Evolutionary conservation across 139 green algal genomes (phyloP).

Genomic region (Dunaliella primolecta): DNA sequence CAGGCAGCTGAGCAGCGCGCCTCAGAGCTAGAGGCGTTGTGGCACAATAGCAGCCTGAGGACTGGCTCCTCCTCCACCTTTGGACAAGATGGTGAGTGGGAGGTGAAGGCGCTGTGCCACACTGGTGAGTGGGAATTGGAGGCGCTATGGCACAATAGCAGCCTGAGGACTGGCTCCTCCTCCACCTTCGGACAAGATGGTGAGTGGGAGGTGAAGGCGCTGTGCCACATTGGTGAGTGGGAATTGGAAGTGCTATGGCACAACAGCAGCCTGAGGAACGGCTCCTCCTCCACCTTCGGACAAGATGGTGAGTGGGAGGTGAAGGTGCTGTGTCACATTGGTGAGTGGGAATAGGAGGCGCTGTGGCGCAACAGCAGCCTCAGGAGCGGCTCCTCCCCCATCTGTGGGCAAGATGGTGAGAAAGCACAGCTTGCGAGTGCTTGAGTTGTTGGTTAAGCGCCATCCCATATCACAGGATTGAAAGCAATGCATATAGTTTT

Average conservation of each 20-base stretch:
- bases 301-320: background rate
- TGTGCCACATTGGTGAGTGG: background rate
- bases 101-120: background rate
- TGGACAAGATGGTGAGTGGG: background rate
- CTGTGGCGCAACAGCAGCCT: background rate
- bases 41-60: background rate
- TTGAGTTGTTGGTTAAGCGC: too few species aligned
- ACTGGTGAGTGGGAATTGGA: slow-evolving; percentile 12
- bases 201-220: background rate
- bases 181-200: background rate
- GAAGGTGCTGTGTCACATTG: background rate
- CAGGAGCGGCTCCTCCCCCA: background rate
- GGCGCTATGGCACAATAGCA: slow-evolving; percentile 11
- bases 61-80: background rate
- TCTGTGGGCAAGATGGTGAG: background rate
- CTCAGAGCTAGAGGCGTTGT: slow-evolving; percentile 16
- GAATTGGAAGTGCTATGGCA: slow-evolving; percentile 21
- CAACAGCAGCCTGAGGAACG: background rate
- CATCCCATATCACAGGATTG: too few species aligned
- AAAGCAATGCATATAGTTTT: too few species aligned
- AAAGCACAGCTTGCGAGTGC: background rate
- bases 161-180: background rate
- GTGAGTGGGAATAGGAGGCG: slow-evolving; percentile 16
- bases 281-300: background rate
- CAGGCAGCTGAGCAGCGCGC: slow-evolving; percentile 14